Evolutionary conservation across 192 early-diverging fungal genomes (phyloP), one percentile per base, ranked within the genome.

Genomic region (Coemansia sp.): DNA sequence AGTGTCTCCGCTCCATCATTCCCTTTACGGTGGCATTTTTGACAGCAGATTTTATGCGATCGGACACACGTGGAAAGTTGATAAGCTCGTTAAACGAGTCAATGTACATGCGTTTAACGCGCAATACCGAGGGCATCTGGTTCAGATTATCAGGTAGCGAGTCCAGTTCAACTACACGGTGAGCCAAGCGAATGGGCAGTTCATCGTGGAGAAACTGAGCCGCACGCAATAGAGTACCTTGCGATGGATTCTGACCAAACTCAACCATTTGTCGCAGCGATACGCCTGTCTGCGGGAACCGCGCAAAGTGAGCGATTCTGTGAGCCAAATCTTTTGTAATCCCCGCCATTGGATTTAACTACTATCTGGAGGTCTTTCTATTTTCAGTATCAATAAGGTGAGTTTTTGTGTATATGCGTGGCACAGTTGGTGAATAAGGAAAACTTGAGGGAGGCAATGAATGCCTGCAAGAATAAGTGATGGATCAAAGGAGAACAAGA

Each of bases 61-160:
- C 67, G 10, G 70, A 64, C 25, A 74, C 70, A n/a, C 67, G 69
- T 0, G 74, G 69, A 19, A 77, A 74, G 24, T 77, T 73, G 53
- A 71, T 71, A 19, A 77, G 71, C 60, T 82, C 72, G 79, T 90
- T 83, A 78, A 94, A 95, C 50, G 90, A 92, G 54, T 95, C 92
- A 30, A 92, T 90, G 76, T 98, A 98, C 96, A 93, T 95, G 69
- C 93, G 84, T 72, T 94, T 94, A 28, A 98, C 96, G n/a, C 87
- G 85, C 38, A 87, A 69, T 55, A 98, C 91, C 24, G 91, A 92
- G 9, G 89, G 90, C 96, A 96, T 98, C 44, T 94, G 84, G 58
- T 85, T 88, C 31, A 98, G 84, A 31, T 86, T 85, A 58, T 93
- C 86, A 0, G 95, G 95, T 21, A 96, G 73, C 60, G 89, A 86